Conservation (phyloP, 768 basidiomycete species). For the Neoboletus magnificus region DNA sequence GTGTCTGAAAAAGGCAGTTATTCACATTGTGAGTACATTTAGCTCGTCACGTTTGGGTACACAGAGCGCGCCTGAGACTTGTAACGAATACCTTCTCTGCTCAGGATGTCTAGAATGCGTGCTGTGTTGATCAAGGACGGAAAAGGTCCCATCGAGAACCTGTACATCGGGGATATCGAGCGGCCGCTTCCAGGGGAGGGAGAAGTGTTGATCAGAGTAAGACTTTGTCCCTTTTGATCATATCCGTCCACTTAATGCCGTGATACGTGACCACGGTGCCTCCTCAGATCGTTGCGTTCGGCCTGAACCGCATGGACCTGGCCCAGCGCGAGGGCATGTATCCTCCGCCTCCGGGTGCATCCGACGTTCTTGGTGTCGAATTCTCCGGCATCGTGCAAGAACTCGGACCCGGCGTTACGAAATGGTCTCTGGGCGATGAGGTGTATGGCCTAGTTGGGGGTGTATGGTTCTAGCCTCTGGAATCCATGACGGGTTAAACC, state of each 20-base stretch:
- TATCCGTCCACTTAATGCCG: neutral
- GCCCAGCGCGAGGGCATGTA: conserved; percentile 69
- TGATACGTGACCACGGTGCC: neutral
- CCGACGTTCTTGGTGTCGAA: conserved; percentile 80
- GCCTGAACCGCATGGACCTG: conserved; percentile 88
- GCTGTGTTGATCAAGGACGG: conserved; percentile 76
- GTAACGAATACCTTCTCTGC: neutral
- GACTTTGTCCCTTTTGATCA: conserved; percentile 10
- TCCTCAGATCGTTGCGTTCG: conserved; percentile 71
- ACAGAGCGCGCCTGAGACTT: neutral
- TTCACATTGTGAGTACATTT: no score
- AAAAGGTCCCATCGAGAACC: conserved; percentile 69
- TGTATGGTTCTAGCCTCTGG: conserved; percentile 43
- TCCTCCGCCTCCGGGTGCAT: conserved; percentile 72
- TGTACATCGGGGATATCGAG: conserved; percentile 71
- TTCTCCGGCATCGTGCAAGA: conserved; percentile 68
- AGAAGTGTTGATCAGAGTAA: conserved; percentile 79
- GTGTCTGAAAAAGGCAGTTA: neutral
- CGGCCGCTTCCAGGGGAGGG: conserved; percentile 55
- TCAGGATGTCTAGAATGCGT: conserved; percentile 50
- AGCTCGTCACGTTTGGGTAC: neutral
- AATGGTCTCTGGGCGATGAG: conserved; percentile 64
- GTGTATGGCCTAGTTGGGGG: conserved; percentile 79
- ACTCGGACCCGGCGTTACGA: conserved; percentile 47
- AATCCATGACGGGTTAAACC: neutral